Conservation (phyloP, 768 basidiomycete genomes). For the Galerina sulciceps region DNA sequence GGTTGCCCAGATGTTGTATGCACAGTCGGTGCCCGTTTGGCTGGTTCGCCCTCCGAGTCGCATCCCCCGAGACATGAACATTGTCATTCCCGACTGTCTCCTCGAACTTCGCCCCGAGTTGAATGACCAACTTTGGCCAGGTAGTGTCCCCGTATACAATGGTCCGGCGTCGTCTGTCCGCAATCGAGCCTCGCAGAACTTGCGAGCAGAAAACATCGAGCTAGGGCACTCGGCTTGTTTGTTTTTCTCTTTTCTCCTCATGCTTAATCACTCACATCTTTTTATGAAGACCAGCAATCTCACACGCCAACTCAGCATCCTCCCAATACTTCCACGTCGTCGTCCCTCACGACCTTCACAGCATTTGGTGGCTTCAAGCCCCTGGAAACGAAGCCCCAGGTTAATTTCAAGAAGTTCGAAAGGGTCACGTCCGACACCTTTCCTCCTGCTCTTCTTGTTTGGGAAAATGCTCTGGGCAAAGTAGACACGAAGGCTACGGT, state of each 20-base stretch:
- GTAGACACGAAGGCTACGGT: not conserved
- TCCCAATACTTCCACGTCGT: no score
- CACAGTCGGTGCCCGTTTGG: no score
- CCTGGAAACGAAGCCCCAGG: not conserved
- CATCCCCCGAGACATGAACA: no score
- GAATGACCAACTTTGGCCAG: no score
- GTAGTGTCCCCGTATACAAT: not conserved
- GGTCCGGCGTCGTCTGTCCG: not conserved
- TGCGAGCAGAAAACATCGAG: not conserved
- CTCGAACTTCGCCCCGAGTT: no score
- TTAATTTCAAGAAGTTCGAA: not conserved
- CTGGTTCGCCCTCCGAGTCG: no score
- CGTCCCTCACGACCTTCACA: no score
- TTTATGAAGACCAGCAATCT: not conserved
- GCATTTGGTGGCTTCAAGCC: no score
- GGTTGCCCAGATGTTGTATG: no score
- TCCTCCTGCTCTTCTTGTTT: not conserved
- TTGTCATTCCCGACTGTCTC: no score
- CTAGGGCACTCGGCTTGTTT: not conserved
- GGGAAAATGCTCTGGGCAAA: not conserved
- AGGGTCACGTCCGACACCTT: not conserved
- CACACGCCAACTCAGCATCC: no score
- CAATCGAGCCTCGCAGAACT: not conserved
- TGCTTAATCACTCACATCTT: not conserved
- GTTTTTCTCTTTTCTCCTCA: not conserved